A percentile compares a stretch with the other conserved stretches of the same genome.
These are phyloP conservation scores for Triticum timopheevii DNA, from an alignment of 176 grass and related monocot species.

Conservation along the genomic window DNA sequence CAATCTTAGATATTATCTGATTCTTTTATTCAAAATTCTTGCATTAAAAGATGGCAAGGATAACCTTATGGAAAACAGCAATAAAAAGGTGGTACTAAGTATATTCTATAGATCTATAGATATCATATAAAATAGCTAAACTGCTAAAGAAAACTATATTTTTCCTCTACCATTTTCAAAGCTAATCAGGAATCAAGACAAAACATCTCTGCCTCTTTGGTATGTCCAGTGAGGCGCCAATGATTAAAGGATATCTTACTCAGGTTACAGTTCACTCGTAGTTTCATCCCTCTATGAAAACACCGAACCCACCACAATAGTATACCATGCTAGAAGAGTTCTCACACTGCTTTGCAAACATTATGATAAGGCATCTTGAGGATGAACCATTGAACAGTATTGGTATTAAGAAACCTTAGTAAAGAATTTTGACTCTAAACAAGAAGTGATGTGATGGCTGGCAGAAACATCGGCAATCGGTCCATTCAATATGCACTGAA, in stretches of 20 bases:
- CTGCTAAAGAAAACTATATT: background rate
- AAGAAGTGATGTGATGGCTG: background rate
- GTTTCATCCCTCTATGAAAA: background rate
- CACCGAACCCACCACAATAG: background rate
- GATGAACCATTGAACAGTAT: background rate
- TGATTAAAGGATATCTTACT: background rate
- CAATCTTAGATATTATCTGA: background rate
- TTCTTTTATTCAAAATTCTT: background rate
- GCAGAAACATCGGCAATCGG: background rate
- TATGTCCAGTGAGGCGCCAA: background rate
- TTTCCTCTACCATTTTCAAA: background rate
- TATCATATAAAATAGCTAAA: background rate
- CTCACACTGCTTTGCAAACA: slow-evolving; percentile 3
- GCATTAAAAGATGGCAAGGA: background rate
- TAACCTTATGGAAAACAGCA: slow-evolving; percentile 12
- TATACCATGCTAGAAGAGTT: slow-evolving; percentile 14
- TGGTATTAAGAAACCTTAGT: background rate
- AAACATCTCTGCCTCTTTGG: background rate
- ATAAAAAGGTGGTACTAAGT: background rate
- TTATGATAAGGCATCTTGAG: background rate
- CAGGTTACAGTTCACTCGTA: background rate
- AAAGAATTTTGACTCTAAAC: background rate
- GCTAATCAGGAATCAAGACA: background rate
- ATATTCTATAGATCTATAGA: background rate
- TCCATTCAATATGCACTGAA: background rate